Percentiles rank a stretch among this genome's conserved stretches.
phyloP scores from a whole-genome alignment of 306 rosid species.

The Quercus suber region DNA sequence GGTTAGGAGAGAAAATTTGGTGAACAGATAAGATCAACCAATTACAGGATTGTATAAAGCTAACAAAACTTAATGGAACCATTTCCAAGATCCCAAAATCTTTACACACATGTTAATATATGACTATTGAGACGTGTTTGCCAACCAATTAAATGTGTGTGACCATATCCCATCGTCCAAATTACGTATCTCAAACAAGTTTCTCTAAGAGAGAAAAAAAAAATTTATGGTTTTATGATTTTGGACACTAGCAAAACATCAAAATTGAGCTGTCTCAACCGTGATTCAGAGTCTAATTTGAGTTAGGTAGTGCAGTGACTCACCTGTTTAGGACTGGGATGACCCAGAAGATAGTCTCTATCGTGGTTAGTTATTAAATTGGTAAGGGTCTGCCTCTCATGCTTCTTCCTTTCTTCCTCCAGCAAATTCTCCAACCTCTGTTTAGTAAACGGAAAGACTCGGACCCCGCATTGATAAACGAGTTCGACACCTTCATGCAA shows the following conservation, averaged over 20 bases:
- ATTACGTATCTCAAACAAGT: not conserved
- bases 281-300: not conserved
- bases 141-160: not conserved
- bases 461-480: conserved; percentile 67
- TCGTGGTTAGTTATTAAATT: conserved; percentile 44
- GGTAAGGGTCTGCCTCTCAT: conserved; percentile 67
- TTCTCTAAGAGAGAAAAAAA: too few species aligned
- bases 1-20: too few species aligned
- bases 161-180: not conserved
- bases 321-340: conserved; percentile 49
- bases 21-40: too few species aligned
- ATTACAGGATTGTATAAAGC: too few species aligned
- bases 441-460: conserved; percentile 72
- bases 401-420: conserved; percentile 60
- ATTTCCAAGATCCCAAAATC: too few species aligned
- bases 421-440: conserved; percentile 55
- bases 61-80: too few species aligned
- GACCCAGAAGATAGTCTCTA: conserved; percentile 62
- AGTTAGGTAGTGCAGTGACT: not conserved
- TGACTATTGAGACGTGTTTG: too few species aligned
- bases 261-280: not conserved
- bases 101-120: too few species aligned
- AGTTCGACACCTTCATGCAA: conserved; percentile 72
- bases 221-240: too few species aligned
- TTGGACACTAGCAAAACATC: not conserved